Evolutionary conservation across 352 stramenopile genomes (phyloP), one percentile per base, ranked within the genome.

Genomic region (Globisporangium ultimum): DNA sequence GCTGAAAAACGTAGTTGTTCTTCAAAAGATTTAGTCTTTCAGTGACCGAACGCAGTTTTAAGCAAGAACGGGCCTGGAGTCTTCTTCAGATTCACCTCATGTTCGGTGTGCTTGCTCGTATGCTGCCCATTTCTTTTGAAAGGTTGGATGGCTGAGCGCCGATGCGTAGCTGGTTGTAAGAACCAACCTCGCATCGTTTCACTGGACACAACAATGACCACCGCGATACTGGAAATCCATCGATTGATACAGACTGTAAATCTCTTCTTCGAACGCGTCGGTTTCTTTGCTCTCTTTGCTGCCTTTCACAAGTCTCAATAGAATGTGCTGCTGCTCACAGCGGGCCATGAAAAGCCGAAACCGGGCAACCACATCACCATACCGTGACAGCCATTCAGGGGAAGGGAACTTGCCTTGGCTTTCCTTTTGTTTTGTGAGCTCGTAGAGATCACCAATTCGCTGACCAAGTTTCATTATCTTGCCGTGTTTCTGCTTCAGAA

Each of bases 401-500:
- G 53, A 55, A 1, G 47, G 38, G 17, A 61, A 60, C 53, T 48
- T 55, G 17, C 46, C 43, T 18, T 52, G 43, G 0, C 17, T 38
- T 46, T 65, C 59, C 59, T 61, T 65, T n/a, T 42, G 28, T 32
- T 14, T 43, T 5, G 43, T 43, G 52, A 55, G 45, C 8, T 61
- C 43, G 46, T 56, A 65, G 20, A 65, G n/a, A 21, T 50, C 53
- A n/a, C 20, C 17, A 5, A 65, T 22, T 9, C 60, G 60, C 24
- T 56, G 54, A 46, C 51, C 56, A 13, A 66, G 34, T 3, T 53
- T 38, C 3, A 41, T 15, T 1, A 66, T 48, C 5, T 40, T 17
- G 12, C 55, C 53, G 47, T 66, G 60, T 24, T 61, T 60, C 45
- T 47, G 52, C 38, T 57, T 66, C 45, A 66, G 60, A 28, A 66